Evolutionary conservation across 306 rosid species (phyloP), one percentile per base, ranked within the genome.

Genomic region (Gleditsia sinensis): DNA sequence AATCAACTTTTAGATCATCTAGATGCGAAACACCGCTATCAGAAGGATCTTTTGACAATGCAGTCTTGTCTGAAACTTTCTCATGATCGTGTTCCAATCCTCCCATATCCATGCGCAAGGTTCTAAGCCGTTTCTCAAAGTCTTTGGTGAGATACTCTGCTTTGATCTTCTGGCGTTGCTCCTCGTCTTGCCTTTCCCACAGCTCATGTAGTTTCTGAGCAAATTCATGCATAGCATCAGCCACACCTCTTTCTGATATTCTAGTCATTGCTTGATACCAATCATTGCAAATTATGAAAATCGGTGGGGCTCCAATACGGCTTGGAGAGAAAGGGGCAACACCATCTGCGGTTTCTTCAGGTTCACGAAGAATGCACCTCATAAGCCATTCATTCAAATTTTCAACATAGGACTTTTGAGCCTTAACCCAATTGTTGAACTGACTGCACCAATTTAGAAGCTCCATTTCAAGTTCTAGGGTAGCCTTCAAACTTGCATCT

Each of bases 171-270:
- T 81, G 95, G 1, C 90, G 94, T 71, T 87, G 96, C 67, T 78
- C 97, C 79, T 86, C 94, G n/a, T 86, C 97, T 79, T 95, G 99
- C 71, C 90, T 83, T 83, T 92, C 98, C 97, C 97, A 92, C 71
- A 95, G 75, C 73, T 88, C 88, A 46, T 85, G 96, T 28, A 95
- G 80, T 75, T 84, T 88, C 49, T 81, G 79, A 10, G 98, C 99
- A 62, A 95, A 95, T 66, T 78, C 93, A 39, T 74, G 81, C 91
- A 95, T 88, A 27, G 93, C 89, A 27, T 76, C 88, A 8, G 90
- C 87, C 67, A 95, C 98, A 50, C 82, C 83, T 45, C 78, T 81
- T 86, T 92, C 92, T 16, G 97, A 92, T 58, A 92, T 87, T 80
- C 86, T 85, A 46, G 39, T 80, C 98, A 90, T 92, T 76, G 98